Percentiles rank a stretch among this genome's conserved stretches.
These are phyloP conservation scores for Coemansia sp. DNA, from an alignment of 192 early-diverging fungal species.

Conservation along the genomic window DNA sequence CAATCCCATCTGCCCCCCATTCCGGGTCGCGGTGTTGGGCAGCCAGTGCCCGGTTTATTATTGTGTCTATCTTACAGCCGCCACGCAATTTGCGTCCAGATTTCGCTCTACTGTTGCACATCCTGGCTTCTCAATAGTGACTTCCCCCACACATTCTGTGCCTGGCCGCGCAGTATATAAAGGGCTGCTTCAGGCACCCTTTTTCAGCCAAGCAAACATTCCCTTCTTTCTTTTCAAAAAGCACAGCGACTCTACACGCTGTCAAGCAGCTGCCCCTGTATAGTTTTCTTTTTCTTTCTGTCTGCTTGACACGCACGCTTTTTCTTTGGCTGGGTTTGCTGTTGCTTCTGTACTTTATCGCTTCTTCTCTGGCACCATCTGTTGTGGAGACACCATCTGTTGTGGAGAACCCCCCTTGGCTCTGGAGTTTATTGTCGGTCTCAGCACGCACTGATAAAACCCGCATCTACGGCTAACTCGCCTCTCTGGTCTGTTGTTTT, in stretches of 20 bases:
- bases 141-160: constrained; percentile 11
- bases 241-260: constrained; percentile 9
- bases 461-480: neutral
- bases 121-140: neutral
- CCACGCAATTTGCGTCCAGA: constrained; percentile 17
- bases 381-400: neutral
- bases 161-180: constrained; percentile 15
- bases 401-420: neutral
- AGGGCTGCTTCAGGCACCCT: neutral
- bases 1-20: constrained; percentile 14
- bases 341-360: constrained; percentile 19
- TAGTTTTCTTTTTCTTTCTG: neutral
- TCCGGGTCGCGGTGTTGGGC: constrained; percentile 5
- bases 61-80: neutral
- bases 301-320: constrained; percentile 6
- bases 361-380: neutral
- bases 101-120: constrained; percentile 8
- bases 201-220: constrained; percentile 7
- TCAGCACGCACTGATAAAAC: constrained; percentile 2
- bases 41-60: constrained; percentile 2
- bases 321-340: constrained; percentile 5
- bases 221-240: constrained; percentile 8
- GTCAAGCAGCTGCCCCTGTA: constrained; percentile 13
- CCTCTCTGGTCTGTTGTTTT: neutral
- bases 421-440: neutral